Conservation (phyloP, 306 rosid genomes). For the Sicyos edulis region DNA sequence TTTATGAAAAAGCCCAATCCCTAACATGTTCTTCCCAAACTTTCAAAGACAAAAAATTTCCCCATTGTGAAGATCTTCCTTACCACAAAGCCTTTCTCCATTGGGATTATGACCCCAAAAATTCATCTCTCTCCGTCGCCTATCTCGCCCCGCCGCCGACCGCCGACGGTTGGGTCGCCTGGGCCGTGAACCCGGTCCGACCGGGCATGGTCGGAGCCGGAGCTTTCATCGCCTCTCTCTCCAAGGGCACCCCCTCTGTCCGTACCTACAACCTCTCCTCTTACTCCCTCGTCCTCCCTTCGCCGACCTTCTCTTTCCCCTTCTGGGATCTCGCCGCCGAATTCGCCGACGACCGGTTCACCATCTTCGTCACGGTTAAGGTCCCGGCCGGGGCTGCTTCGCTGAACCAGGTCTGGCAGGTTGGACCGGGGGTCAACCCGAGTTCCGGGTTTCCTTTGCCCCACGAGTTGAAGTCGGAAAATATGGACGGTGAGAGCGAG, state of each 20-base stretch:
- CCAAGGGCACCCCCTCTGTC: slow-evolving; percentile 2
- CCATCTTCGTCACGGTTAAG: slow-evolving; percentile 36
- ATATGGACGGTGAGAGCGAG: neutral
- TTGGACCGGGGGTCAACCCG: slow-evolving; percentile 30
- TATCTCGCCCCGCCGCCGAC: slow-evolving; percentile 21
- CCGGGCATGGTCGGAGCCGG: slow-evolving; percentile 47
- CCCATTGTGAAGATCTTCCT: slow-evolving; percentile 52
- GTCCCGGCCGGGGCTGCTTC: slow-evolving; percentile 34
- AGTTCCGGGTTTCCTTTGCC: neutral
- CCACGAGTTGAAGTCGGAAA: slow-evolving; percentile 7
- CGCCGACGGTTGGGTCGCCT: slow-evolving; percentile 53
- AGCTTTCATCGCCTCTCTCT: slow-evolving; percentile 42
- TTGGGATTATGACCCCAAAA: slow-evolving; percentile 23
- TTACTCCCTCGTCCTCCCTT: neutral
- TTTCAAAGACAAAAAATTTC: slow-evolving; percentile 28
- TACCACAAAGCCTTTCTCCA: slow-evolving; percentile 10
- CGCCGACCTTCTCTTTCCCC: slow-evolving; percentile 22
- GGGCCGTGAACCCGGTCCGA: slow-evolving; percentile 63
- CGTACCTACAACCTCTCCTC: slow-evolving; percentile 35
- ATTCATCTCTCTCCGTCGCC: slow-evolving; percentile 44
- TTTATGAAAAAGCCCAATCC: slow-evolving; percentile 29
- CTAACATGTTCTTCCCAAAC: slow-evolving; percentile 40
- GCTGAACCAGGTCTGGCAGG: slow-evolving; percentile 62
- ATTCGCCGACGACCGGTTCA: slow-evolving; percentile 12
- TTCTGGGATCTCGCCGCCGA: slow-evolving; percentile 26